A percentile compares a stretch with the other conserved stretches of the same genome.
Conservation (phyloP, 345 rosid species). For the Eucalyptus cladocalyx region DNA sequence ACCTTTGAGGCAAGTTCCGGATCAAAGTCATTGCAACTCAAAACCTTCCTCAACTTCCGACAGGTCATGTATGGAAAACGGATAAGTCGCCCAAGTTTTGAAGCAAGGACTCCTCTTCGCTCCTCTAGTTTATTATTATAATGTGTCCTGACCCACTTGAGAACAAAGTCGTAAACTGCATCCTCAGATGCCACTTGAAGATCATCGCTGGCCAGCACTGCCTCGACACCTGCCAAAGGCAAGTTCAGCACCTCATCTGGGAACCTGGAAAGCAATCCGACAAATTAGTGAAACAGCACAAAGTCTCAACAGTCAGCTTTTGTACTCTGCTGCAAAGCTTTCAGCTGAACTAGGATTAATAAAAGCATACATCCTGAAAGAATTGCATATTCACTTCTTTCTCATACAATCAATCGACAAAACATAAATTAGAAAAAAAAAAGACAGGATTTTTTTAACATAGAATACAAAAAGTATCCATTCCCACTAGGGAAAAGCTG, state of each 20-base stretch:
- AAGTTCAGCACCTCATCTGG: conserved; percentile 58
- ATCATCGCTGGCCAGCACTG: conserved; percentile 60
- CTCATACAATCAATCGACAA: neutral
- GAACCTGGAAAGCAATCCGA: conserved; percentile 18
- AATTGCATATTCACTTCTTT: neutral
- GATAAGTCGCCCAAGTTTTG: conserved; percentile 44
- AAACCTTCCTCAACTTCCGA: conserved; percentile 54
- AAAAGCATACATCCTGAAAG: neutral
- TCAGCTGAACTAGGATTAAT: neutral
- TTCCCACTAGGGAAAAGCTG: neutral
- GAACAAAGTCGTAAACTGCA: conserved; percentile 50
- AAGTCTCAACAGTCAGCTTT: neutral
- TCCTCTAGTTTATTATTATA: conserved; percentile 55
- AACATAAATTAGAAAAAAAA: neutral
- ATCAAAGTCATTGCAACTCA: conserved; percentile 54
- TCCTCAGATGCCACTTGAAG: conserved; percentile 68
- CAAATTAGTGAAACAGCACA: neutral
- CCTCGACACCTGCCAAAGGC: conserved; percentile 75
- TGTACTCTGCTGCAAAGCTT: neutral
- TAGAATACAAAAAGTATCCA: neutral
- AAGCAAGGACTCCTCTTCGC: conserved; percentile 39
- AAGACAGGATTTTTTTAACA: neutral
- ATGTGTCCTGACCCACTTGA: conserved; percentile 63
- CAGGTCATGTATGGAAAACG: conserved; percentile 82
- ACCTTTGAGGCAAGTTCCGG: conserved; percentile 40